These are phyloP conservation scores for Thymus quinquecostatus DNA, from an alignment of 257 asterid species.

Conservation along the genomic window DNA sequence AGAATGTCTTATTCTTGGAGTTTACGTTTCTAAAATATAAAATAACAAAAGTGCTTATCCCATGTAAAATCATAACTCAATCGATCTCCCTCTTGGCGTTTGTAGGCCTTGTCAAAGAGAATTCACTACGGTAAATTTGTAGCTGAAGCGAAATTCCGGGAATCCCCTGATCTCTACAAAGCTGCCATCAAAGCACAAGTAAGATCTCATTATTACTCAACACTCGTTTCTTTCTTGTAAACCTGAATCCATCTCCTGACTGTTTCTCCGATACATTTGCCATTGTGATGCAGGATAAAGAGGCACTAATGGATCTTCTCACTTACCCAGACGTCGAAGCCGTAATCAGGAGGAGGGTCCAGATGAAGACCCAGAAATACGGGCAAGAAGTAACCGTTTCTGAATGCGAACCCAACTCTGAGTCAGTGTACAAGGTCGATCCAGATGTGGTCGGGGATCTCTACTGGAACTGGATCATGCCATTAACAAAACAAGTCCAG, in stretches of 20 bases:
- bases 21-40: background rate
- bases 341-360: conserved; percentile 66
- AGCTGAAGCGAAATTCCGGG: conserved; percentile 88
- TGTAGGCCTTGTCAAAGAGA: conserved; percentile 84
- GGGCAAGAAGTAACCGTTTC: conserved; percentile 65
- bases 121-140: conserved; percentile 96
- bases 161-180: conserved; percentile 66
- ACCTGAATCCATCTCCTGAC: background rate
- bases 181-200: conserved; percentile 79
- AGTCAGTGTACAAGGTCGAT: conserved; percentile 67
- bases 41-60: background rate
- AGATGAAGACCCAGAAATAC: conserved; percentile 70
- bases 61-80: background rate
- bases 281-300: conserved; percentile 53
- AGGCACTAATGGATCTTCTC: conserved; percentile 63
- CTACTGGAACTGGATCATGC: conserved; percentile 93
- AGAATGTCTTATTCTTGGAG: background rate
- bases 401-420: conserved; percentile 36
- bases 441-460: conserved; percentile 74
- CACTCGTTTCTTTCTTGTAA: too few species aligned
- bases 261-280: background rate
- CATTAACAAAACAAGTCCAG: conserved; percentile 92
- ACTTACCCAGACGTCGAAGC: conserved; percentile 80
- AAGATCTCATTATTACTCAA: conserved; percentile 17
- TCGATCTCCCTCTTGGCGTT: background rate